Conservation (phyloP, 1,284 basidiomycete species). For the Fomitiporia mediterranea region DNA sequence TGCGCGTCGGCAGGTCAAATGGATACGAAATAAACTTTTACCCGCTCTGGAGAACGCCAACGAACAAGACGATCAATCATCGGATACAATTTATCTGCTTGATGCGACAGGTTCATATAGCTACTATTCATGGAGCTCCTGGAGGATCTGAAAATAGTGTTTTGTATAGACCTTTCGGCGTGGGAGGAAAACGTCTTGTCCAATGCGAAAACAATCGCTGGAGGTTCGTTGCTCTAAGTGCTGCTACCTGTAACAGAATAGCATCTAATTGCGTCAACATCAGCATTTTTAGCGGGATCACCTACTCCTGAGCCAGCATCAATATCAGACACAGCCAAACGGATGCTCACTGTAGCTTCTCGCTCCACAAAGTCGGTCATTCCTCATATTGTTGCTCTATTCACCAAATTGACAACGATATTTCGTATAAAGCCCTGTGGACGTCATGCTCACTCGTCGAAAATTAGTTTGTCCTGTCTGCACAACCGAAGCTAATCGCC, state of each 20-base stretch:
- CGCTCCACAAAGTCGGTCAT: conserved; percentile 46
- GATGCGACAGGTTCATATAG: conserved; percentile 68
- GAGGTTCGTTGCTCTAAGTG: conserved; percentile 34
- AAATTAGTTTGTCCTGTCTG: conserved; percentile 68
- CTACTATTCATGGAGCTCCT: background rate
- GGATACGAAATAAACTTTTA: conserved; percentile 89
- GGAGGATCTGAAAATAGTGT: background rate
- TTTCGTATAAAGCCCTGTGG: conserved; percentile 43
- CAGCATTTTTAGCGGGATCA: conserved; percentile 57
- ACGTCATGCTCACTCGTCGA: conserved; percentile 52
- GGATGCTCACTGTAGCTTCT: conserved; percentile 44
- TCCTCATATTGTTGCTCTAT: conserved; percentile 12
- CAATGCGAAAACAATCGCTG: conserved; percentile 46
- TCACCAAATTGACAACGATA: background rate
- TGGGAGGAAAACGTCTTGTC: conserved; percentile 57
- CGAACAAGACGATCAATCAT: conserved; percentile 29
- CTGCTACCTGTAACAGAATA: too few relatives aligned
- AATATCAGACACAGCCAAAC: conserved; percentile 51
- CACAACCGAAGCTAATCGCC: conserved; percentile 55
- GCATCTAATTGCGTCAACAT: too few relatives aligned
- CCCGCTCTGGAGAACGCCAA: conserved; percentile 64
- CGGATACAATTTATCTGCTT: conserved; percentile 51
- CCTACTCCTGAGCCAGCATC: conserved; percentile 54
- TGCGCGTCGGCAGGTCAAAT: conserved; percentile 86
- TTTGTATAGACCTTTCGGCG: conserved; percentile 41